Conservation (phyloP, 2,329 filamentous ascomycete genomes). For the Scedosporium aurantiacum region DNA sequence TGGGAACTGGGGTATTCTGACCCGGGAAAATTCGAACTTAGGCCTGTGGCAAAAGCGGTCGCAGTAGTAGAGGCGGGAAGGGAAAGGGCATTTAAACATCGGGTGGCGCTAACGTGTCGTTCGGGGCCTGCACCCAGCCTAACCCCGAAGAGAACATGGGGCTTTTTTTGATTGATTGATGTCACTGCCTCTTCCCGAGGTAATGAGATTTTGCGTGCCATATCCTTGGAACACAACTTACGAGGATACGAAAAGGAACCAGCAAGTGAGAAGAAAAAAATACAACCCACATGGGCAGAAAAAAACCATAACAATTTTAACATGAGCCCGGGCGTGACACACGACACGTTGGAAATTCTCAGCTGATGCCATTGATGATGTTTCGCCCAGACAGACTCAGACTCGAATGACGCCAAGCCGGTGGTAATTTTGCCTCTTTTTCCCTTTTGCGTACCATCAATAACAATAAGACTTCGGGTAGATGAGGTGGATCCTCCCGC, state of each 20-base stretch:
- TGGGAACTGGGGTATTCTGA: no score
- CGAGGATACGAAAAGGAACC: neutral
- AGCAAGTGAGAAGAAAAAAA: neutral
- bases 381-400: neutral
- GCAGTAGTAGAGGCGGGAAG: neutral
- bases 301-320: neutral
- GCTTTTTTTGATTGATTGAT: no score
- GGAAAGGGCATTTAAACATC: neutral
- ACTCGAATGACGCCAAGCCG: no score
- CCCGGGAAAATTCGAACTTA: no score
- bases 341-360: no score
- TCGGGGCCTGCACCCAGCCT: neutral
- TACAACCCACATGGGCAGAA: neutral
- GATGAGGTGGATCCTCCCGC: constrained; percentile 4
- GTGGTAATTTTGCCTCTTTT: neutral
- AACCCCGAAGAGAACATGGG: neutral
- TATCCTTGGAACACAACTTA: neutral
- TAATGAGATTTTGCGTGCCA: neutral
- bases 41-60: neutral
- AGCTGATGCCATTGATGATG: no score
- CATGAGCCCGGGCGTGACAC: neutral
- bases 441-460: neutral
- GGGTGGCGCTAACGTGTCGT: neutral
- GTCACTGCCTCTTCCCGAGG: no score
- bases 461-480: neutral